Conservation (phyloP, 257 asterid genomes). For the Henckelia pumila region DNA sequence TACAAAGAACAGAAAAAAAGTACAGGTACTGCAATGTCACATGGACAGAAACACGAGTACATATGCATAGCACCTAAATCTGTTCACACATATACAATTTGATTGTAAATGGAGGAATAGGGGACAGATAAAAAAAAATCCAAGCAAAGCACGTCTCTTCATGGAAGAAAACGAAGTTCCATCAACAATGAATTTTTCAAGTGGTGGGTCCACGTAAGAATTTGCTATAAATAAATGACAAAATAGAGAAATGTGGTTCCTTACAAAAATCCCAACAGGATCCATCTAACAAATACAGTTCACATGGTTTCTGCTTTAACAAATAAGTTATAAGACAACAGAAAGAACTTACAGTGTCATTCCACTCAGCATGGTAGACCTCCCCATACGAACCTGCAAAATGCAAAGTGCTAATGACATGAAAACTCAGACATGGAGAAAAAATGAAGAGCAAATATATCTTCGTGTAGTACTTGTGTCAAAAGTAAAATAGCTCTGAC, state of each 20-base stretch:
- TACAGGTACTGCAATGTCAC: background rate
- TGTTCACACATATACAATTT: background rate
- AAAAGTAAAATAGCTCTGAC: background rate
- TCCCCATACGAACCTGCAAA: conserved; percentile 96
- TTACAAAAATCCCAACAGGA: background rate
- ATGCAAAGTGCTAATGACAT: conserved; percentile 5
- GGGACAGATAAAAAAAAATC: background rate
- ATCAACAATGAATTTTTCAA: background rate
- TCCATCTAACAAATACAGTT: conserved; percentile 5
- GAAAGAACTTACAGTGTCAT: conserved; percentile 84
- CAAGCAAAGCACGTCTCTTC: background rate
- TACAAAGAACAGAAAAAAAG: background rate
- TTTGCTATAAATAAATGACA: background rate
- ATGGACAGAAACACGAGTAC: background rate
- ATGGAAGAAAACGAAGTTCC: conserved; percentile 13
- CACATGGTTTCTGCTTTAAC: conserved; percentile 6
- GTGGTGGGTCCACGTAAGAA: conserved; percentile 4
- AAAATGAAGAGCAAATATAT: conserved; percentile 18
- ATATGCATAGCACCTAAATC: background rate
- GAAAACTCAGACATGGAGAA: conserved; percentile 15
- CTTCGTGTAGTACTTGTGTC: background rate
- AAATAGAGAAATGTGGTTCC: conserved; percentile 1
- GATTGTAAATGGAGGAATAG: background rate
- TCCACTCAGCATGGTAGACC: conserved; percentile 99
- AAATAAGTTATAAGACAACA: conserved; percentile 21